Percentiles rank a stretch among this genome's conserved stretches.
Conservation (phyloP, 805 yeast species). For the Barnettozyma populi region DNA sequence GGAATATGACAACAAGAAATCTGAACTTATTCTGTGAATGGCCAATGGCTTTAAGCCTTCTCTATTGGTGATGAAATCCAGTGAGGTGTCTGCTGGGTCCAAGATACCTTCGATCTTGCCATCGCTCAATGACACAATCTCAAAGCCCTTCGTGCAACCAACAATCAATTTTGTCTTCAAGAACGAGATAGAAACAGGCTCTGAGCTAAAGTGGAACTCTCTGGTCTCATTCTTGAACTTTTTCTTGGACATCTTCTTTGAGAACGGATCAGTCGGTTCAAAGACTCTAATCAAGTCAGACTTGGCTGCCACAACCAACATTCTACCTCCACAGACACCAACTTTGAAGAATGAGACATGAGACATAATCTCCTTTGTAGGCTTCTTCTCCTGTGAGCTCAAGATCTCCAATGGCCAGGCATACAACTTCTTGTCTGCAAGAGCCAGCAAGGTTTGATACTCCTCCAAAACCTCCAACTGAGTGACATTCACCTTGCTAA, state of each 20-base stretch:
- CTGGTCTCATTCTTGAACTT: conserved; percentile 61
- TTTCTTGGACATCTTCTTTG: conserved; percentile 57
- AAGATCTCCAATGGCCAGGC: conserved; percentile 74
- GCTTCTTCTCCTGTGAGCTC: conserved; percentile 43
- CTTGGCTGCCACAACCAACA: conserved; percentile 85
- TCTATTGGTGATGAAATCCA: conserved; percentile 84
- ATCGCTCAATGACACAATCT: conserved; percentile 80
- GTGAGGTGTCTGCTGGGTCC: conserved; percentile 97
- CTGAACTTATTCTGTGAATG: conserved; percentile 83
- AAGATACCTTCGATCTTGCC: conserved; percentile 82
- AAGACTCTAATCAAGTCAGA: conserved; percentile 78
- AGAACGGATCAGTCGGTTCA: conserved; percentile 79
- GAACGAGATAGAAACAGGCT: conserved; percentile 88
- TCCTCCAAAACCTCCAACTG: conserved; percentile 92
- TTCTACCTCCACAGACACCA: conserved; percentile 86
- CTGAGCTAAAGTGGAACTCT: conserved; percentile 79
- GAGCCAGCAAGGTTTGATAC: conserved; percentile 72
- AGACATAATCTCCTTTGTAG: conserved; percentile 74
- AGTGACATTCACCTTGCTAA: conserved; percentile 69
- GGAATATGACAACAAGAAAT: conserved; percentile 82
- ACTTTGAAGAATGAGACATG: conserved; percentile 89
- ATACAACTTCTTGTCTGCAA: conserved; percentile 76
- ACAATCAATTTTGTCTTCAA: conserved; percentile 84
- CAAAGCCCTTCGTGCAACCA: conserved; percentile 96
- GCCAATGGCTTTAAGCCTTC: conserved; percentile 87